A percentile compares a stretch with the other conserved stretches of the same genome.
Conservation (phyloP, 768 basidiomycete genomes). For the Tubosaeta sp. region DNA sequence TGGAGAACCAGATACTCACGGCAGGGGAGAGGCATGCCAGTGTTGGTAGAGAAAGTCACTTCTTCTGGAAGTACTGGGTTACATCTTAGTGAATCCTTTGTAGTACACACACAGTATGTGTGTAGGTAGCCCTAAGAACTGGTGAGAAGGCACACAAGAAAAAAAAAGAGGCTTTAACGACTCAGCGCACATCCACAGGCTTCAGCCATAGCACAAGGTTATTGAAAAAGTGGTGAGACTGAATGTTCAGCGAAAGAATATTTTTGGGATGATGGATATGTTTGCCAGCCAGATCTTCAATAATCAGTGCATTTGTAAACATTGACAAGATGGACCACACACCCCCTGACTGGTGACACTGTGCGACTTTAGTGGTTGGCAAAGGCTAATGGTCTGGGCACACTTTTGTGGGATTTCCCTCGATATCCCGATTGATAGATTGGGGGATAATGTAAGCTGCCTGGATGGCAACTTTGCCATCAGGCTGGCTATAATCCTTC, state of each 20-base stretch:
- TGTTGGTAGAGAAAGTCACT: not conserved
- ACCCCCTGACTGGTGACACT: not conserved
- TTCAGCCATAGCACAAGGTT: slow-evolving; percentile 2
- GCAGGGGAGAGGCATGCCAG: not conserved
- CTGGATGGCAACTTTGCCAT: not conserved
- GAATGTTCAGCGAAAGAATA: not conserved
- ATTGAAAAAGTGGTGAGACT: not conserved
- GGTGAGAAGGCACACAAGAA: not conserved
- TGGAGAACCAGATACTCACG: not conserved
- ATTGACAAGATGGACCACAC: not conserved
- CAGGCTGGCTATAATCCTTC: not conserved
- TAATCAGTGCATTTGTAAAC: not conserved
- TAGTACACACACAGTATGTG: not conserved
- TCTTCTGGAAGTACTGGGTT: not conserved
- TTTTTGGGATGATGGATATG: not conserved
- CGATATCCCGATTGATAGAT: not conserved
- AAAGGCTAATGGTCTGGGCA: not conserved
- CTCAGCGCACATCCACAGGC: not conserved
- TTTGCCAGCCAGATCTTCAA: not conserved
- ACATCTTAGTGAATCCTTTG: not conserved
- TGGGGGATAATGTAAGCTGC: slow-evolving; percentile 1
- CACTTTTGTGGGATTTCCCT: not conserved
- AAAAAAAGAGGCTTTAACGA: too few relatives aligned
- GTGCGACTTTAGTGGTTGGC: not conserved
- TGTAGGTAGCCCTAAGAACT: not conserved